phyloP scores from a whole-genome alignment of 2,329 filamentous ascomycete species.

The Phialophora tarda region DNA sequence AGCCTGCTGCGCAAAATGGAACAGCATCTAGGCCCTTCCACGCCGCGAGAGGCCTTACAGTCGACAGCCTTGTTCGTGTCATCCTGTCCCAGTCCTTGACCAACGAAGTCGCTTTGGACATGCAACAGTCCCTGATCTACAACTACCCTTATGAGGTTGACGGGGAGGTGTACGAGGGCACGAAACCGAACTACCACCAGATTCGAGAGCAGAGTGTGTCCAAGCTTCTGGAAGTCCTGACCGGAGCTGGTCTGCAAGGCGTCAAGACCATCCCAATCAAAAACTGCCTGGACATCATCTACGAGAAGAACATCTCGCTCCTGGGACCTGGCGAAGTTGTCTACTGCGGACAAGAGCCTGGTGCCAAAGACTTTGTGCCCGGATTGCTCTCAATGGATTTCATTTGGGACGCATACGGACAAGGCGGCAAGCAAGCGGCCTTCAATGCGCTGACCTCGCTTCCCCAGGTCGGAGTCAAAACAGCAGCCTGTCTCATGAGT shows the following conservation, averaged over 20 bases:
- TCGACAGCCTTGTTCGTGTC: slow-evolving; percentile 36
- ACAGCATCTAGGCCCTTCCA: slow-evolving; percentile 31
- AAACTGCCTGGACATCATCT: slow-evolving; percentile 29
- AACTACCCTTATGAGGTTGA: slow-evolving; percentile 35
- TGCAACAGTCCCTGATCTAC: slow-evolving; percentile 31
- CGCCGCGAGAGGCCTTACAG: slow-evolving; percentile 27
- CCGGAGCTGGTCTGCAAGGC: slow-evolving; percentile 25
- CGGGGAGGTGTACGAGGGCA: slow-evolving; percentile 32
- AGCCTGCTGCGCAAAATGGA: not conserved
- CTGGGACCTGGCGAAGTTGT: slow-evolving; percentile 19
- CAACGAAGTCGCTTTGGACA: slow-evolving; percentile 35
- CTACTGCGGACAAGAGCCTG: slow-evolving; percentile 27
- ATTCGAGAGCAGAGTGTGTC: slow-evolving; percentile 27
- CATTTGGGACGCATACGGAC: slow-evolving; percentile 25
- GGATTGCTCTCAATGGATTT: slow-evolving; percentile 40
- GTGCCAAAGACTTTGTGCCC: slow-evolving; percentile 35
- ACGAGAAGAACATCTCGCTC: slow-evolving; percentile 25
- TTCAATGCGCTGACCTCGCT: slow-evolving; percentile 34
- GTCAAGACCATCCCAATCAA: slow-evolving; percentile 29
- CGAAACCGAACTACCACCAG: slow-evolving; percentile 38
- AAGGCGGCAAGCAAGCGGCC: slow-evolving; percentile 33
- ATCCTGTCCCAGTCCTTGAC: slow-evolving; percentile 37
- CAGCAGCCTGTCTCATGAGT: slow-evolving; percentile 66
- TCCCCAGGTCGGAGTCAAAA: slow-evolving; percentile 68
- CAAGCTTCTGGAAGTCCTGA: slow-evolving; percentile 29